Base-by-base conservation (phyloP, 2,329 filamentous ascomycete species). In the Cucurbitaria berberidis region DNA sequence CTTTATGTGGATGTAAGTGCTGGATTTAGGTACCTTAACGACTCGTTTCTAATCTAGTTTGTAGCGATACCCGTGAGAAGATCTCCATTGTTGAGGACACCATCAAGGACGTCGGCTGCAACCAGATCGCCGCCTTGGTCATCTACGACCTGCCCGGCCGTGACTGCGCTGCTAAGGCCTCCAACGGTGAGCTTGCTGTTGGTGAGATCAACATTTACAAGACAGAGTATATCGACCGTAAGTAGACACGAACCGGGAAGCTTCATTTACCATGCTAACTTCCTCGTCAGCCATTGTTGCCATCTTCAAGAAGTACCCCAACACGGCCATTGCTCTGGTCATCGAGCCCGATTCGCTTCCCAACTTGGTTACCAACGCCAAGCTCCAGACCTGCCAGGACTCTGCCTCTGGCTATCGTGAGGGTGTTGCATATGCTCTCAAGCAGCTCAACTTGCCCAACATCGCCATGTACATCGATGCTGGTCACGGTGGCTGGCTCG, bases 91-190 rank as follows among this genome's bases (percentile, higher is more conserved):
- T 79, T 53, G 74, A 84, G 49, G 72, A 73, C 8, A 77, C 80
- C 48, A 81, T 84, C 57, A 83, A 83, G 59, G 74, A 73, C 38
- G 78, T 78, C 39, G 78, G 79, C 24, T 81, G 81, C 36, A 75
- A 66, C 54, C 77, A 80, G 59, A 78, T 81, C 19, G 81, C 79
- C 29, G 78, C 76, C 18, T 80, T 87, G 48, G 85, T 88, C 60
- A 83, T 87, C 66, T 88, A 88, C 72, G 83, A 88, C 68, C 77
- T 88, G 15, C 85, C 85, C 43, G 84, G 86, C 60, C 84, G 85
- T 74, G 85, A 88, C 68, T 88, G 85, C 64, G 82, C 85, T 29
- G 85, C 85, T 45, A 80, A 84, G 68, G 84, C 85, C 27, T 87
- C 84, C 63, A 87, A 87, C 69, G 85, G 85, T 64, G 85, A 88